These are phyloP conservation scores for Globisporangium yorkense DNA, from an alignment of 352 stramenopile species.

Conservation along the genomic window DNA sequence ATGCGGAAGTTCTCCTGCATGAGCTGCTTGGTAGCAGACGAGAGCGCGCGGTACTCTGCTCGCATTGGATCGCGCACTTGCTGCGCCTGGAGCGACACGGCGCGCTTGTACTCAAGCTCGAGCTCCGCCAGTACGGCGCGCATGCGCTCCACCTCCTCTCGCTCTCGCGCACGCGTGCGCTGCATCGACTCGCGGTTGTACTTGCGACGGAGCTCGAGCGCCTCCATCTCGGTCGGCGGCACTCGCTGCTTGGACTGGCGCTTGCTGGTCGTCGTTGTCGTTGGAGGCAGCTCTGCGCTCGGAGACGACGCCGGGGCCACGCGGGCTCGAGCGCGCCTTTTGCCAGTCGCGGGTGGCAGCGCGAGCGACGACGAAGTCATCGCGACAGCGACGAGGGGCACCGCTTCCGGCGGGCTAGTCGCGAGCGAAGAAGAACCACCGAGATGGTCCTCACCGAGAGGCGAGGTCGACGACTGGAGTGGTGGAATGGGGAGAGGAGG, in stretches of 20 bases:
- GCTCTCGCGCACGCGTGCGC: conserved; percentile 26
- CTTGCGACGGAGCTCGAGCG: conserved; percentile 30
- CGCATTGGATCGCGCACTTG: conserved; percentile 11
- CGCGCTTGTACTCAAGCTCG: conserved; percentile 30
- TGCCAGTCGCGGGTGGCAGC: not conserved
- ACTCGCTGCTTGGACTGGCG: not conserved
- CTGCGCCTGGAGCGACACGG: conserved; percentile 15
- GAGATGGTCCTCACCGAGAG: not conserved
- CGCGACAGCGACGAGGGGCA: not conserved
- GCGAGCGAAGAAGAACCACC: not conserved
- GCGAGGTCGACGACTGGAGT: no score
- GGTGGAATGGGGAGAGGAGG: no score
- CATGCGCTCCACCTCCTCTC: conserved; percentile 26
- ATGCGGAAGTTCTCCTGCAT: conserved; percentile 33
- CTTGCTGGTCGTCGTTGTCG: not conserved
- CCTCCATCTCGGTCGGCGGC: not conserved
- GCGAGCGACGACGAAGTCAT: not conserved
- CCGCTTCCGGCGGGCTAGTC: no score
- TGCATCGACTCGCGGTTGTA: conserved; percentile 48
- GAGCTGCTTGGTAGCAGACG: conserved; percentile 26
- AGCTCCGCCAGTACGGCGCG: conserved; percentile 24
- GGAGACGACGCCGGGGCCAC: not conserved
- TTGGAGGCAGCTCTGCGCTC: not conserved
- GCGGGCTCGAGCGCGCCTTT: not conserved
- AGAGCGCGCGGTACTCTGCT: conserved; percentile 24